Evolutionary conservation across 202 grass and related monocot species (phyloP).

Genomic region (Elaeis oleifera): DNA sequence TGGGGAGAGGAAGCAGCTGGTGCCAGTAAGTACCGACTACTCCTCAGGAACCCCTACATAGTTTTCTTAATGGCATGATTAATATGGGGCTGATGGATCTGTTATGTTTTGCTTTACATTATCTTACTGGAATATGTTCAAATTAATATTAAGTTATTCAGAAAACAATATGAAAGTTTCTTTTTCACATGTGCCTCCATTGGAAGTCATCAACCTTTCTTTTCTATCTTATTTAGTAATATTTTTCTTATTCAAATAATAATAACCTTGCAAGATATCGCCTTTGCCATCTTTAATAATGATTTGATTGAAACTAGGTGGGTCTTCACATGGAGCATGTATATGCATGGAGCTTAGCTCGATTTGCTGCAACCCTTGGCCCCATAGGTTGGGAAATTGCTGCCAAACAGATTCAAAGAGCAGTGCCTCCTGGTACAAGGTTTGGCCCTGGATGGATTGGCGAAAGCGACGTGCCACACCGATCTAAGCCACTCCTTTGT

Average conservation of each 20-base stretch:
- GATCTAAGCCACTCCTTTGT: constrained; percentile 26
- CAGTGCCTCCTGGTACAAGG: constrained; percentile 45
- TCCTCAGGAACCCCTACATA: too few relatives aligned
- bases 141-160: too few relatives aligned
- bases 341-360: constrained; percentile 60
- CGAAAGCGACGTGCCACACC: constrained; percentile 37
- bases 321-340: constrained; percentile 56
- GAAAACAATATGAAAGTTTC: too few relatives aligned
- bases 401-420: constrained; percentile 45
- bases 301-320: constrained; percentile 29
- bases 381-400: constrained; percentile 64
- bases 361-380: constrained; percentile 63
- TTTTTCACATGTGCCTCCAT: too few relatives aligned
- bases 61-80: too few relatives aligned
- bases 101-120: too few relatives aligned
- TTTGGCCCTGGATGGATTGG: constrained; percentile 84
- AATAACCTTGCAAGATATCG: too few relatives aligned
- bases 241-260: not conserved
- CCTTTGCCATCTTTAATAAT: too few relatives aligned
- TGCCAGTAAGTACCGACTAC: constrained; percentile 58
- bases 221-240: not conserved
- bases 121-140: too few relatives aligned
- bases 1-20: constrained; percentile 49
- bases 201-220: not conserved
- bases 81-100: too few relatives aligned